Evolutionary conservation across 148 eudicot genomes (phyloP).

Genomic region (Cornus suecica): DNA sequence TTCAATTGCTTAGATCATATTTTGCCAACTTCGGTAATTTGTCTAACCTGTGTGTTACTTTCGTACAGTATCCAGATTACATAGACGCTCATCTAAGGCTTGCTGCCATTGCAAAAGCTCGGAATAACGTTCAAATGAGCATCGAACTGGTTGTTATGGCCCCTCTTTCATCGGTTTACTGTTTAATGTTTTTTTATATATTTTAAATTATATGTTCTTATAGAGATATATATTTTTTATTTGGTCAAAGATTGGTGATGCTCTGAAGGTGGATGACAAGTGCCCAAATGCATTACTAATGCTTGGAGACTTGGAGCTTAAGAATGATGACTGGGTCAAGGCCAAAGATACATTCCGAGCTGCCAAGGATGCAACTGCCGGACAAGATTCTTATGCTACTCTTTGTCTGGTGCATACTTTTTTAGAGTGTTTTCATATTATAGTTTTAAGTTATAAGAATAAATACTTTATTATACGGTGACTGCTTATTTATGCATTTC

Average conservation of each 20-base stretch:
- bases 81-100: constrained; percentile 87
- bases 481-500: neutral
- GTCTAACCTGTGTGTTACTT: constrained; percentile 10
- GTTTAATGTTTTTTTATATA: neutral
- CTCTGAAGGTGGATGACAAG: constrained; percentile 80
- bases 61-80: constrained; percentile 80
- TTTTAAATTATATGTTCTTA: constrained; percentile 3
- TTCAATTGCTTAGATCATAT: neutral
- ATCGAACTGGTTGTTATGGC: constrained; percentile 70
- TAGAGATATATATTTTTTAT: neutral
- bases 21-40: neutral
- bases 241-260: constrained; percentile 67
- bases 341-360: constrained; percentile 96
- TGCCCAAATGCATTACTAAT: constrained; percentile 75
- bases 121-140: constrained; percentile 73
- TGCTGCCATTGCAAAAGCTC: constrained; percentile 87
- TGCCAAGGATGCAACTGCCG: constrained; percentile 79
- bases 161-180: neutral
- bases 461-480: neutral
- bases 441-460: too few species aligned
- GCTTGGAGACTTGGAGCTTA: constrained; percentile 94
- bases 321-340: constrained; percentile 99
- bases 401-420: constrained; percentile 66
- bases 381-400: constrained; percentile 86
- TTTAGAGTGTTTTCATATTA: constrained; percentile 2